Conservation (phyloP, 495 filamentous ascomycete genomes). For the Hypoxylon trugodes region DNA sequence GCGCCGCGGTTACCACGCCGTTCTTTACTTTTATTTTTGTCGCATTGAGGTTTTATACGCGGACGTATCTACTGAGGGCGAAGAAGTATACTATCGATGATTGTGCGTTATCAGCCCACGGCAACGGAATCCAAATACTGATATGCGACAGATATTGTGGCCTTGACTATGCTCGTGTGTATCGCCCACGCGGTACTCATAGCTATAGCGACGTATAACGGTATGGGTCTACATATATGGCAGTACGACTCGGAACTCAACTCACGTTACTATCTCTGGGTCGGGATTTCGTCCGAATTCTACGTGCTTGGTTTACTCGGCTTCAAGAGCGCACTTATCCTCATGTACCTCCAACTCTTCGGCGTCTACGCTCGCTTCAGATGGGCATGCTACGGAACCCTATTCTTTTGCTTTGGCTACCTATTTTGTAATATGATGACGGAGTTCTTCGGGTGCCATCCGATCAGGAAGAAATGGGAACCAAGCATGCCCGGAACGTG, state of each 20-base stretch:
- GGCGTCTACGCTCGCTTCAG: constrained; percentile 43
- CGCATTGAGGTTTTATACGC: constrained; percentile 32
- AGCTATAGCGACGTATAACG: constrained; percentile 39
- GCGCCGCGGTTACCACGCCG: constrained; percentile 33
- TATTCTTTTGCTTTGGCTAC: constrained; percentile 49
- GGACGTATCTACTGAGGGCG: constrained; percentile 22
- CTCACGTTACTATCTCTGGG: constrained; percentile 43
- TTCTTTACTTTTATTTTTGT: constrained; percentile 36
- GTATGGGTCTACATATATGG: constrained; percentile 40
- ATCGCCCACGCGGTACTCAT: constrained; percentile 38
- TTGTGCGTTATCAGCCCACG: constrained; percentile 5
- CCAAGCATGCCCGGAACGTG: constrained; percentile 44
- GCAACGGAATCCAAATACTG: background rate
- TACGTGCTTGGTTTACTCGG: constrained; percentile 46
- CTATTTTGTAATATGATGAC: constrained; percentile 50
- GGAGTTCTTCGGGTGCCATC: constrained; percentile 49
- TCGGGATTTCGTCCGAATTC: constrained; percentile 44
- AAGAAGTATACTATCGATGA: constrained; percentile 34
- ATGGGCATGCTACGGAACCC: constrained; percentile 45
- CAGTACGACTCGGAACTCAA: constrained; percentile 36
- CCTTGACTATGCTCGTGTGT: constrained; percentile 27
- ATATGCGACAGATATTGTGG: constrained; percentile 29
- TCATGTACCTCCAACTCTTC: constrained; percentile 52
- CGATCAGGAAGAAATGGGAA: constrained; percentile 47
- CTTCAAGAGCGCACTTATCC: constrained; percentile 48